Percentiles rank a stretch among this genome's conserved stretches.
Conservation (phyloP, 768 basidiomycete species). For the Naganishia onofrii region DNA sequence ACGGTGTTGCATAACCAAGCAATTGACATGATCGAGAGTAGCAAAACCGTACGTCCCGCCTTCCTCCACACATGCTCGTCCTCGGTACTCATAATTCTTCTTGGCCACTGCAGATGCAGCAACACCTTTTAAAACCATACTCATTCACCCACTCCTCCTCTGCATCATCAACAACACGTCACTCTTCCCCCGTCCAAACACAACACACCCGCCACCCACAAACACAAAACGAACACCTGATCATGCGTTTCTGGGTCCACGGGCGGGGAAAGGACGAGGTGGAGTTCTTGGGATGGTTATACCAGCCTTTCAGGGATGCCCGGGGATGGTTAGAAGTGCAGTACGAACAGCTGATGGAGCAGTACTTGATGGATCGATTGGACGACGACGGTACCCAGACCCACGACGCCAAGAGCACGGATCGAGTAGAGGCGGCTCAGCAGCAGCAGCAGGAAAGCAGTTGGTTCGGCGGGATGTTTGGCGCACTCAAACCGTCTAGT, state of each 20-base stretch:
- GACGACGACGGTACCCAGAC: background rate
- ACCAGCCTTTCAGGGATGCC: slow-evolving; percentile 27
- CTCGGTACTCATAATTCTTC: background rate
- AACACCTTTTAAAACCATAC: slow-evolving; percentile 49
- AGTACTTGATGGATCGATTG: slow-evolving; percentile 14
- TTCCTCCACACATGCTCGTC: background rate
- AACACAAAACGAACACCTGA: slow-evolving; percentile 48
- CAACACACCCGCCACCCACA: slow-evolving; percentile 43
- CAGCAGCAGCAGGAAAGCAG: slow-evolving; percentile 20
- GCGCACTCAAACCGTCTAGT: slow-evolving; percentile 32
- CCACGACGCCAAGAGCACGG: background rate
- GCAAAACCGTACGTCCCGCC: slow-evolving; percentile 42
- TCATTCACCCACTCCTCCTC: slow-evolving; percentile 51
- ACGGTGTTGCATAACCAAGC: slow-evolving; percentile 49
- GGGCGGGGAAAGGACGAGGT: slow-evolving; percentile 47
- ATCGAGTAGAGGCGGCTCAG: too few species aligned
- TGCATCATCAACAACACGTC: slow-evolving; percentile 42
- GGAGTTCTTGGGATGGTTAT: slow-evolving; percentile 38
- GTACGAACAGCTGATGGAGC: slow-evolving; percentile 19
- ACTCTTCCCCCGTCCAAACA: slow-evolving; percentile 43
- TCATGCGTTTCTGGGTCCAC: slow-evolving; percentile 51
- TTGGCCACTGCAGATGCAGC: slow-evolving; percentile 40
- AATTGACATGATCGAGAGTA: slow-evolving; percentile 47
- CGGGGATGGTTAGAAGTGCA: slow-evolving; percentile 32
- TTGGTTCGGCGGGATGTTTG: slow-evolving; percentile 35